Base-by-base conservation (phyloP, 164 flowering plant genomes). In the Vitis cinerea region DNA sequence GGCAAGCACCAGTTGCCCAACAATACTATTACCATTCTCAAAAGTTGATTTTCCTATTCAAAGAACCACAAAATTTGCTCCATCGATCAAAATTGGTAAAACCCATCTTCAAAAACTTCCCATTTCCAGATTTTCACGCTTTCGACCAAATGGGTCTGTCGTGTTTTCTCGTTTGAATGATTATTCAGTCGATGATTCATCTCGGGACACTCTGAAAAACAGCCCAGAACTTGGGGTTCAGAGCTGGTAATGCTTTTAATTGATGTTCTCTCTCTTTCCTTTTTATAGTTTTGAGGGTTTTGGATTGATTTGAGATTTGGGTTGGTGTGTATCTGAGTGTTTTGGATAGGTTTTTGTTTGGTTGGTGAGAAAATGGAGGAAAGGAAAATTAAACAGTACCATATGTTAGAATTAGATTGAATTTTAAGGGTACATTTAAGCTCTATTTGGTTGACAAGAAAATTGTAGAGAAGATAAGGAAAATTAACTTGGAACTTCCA, bases 151-250 rank as follows among this genome's bases (percentile, higher is more conserved):
- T 71, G 81, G 75, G 75, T 71, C 48, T 66, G 77, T 54, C n/a
- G 54, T 69, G 4, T 17, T 47, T 70, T 78, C 77, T 50, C 31
- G 29, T 50, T 64, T 70, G n/a, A 71, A 50, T 48, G 69, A 73
- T 66, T 63, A 73, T 63, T 65, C 68, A 59, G 61, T 59, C 57
- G 69, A 71, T 29, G 64, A 64, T 60, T 13, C 17, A 52, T 55
- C 48, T 64, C 9, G 23, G 10, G 49, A 8, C 5, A 14, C 65
- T 13, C 29, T 9, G 7, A 10, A 54, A 12, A 44, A 52, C 30
- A 54, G 16, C 51, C 63, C 72, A 9, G 64, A 62, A n/a, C 29
- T 66, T 60, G 72, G 76, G 68, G 80, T 83, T 70, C 72, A 71
- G 58, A 74, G 65, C 72, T 9, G 75, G 86, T 80, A 71, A 23